Percentiles rank a stretch among this genome's conserved stretches.
Evolutionary conservation across 352 stramenopile species (phyloP).

Genomic region (Thraustotheca clavata): DNA sequence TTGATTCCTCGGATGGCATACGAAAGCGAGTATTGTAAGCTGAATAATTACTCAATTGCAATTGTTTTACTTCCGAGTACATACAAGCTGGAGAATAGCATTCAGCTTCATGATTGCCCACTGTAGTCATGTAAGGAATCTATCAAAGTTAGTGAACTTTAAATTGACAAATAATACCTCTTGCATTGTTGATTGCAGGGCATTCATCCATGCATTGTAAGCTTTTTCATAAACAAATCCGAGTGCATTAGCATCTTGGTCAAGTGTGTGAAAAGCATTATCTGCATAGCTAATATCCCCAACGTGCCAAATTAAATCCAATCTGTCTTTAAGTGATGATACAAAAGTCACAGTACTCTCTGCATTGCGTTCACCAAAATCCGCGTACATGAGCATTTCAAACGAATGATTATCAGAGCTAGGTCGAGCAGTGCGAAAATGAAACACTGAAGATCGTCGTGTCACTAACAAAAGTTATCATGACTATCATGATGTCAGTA

Average conservation of each 20-base stretch:
- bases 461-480: neutral
- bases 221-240: conserved; percentile 83
- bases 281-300: conserved; percentile 61
- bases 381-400: conserved; percentile 46
- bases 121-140: conserved; percentile 75
- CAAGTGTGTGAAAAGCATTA: conserved; percentile 23
- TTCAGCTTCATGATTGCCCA: conserved; percentile 85
- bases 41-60: conserved; percentile 65
- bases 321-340: conserved; percentile 24
- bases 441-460: conserved; percentile 1
- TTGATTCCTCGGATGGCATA: conserved; percentile 68
- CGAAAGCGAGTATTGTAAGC: conserved; percentile 81
- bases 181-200: conserved; percentile 41
- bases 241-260: conserved; percentile 22
- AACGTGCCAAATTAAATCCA: conserved; percentile 64
- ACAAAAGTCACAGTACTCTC: conserved; percentile 32
- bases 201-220: conserved; percentile 82
- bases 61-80: conserved; percentile 35
- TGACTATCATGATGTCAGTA: conserved; percentile 25
- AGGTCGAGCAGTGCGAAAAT: conserved; percentile 25
- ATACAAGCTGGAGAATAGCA: conserved; percentile 66
- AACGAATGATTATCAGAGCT: conserved; percentile 29
- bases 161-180: neutral
- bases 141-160: conserved; percentile 18
- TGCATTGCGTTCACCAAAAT: conserved; percentile 42